phyloP scores from a whole-genome alignment of 495 filamentous ascomycete genomes.

The Hypoxylon intermedium region DNA sequence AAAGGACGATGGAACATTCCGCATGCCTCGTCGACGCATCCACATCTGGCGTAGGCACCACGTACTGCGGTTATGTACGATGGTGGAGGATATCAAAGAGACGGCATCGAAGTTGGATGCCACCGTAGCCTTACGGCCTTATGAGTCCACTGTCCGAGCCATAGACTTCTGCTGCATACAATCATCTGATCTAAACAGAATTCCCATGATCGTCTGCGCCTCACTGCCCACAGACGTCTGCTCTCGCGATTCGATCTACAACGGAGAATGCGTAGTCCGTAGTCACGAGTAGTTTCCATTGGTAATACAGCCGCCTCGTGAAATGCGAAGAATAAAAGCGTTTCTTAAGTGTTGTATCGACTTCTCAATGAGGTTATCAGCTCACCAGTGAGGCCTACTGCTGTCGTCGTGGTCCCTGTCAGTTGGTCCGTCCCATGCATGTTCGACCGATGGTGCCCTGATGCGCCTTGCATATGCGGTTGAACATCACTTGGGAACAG shows the following conservation, averaged over 20 bases:
- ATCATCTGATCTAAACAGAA: conserved; percentile 27
- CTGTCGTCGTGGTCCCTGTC: conserved; percentile 9
- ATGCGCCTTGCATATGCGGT: conserved; percentile 40
- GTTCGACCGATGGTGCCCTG: too few relatives aligned
- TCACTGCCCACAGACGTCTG: conserved; percentile 21
- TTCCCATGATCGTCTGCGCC: conserved; percentile 17
- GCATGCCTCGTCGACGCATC: conserved; percentile 1
- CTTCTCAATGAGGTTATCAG: conserved; percentile 32
- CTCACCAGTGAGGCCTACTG: conserved; percentile 12
- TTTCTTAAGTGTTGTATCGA: conserved; percentile 24
- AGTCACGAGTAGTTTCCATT: conserved; percentile 4
- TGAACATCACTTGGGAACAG: conserved; percentile 18
- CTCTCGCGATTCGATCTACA: conserved; percentile 21
- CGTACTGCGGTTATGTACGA: too few relatives aligned
- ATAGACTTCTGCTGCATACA: conserved; percentile 24
- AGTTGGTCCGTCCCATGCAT: conserved; percentile 34
- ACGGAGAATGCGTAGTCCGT: background rate
- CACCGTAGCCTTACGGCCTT: conserved; percentile 6
- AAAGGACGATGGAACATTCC: conserved; percentile 11
- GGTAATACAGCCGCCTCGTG: conserved; percentile 1
- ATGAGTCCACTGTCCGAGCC: conserved; percentile 33
- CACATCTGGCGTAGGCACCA: background rate
- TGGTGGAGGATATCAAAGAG: conserved; percentile 5
- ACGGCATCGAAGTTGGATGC: background rate
- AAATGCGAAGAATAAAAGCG: conserved; percentile 16